Conservation (phyloP, 495 filamentous ascomycete species). For the Aspergillus steynii region DNA sequence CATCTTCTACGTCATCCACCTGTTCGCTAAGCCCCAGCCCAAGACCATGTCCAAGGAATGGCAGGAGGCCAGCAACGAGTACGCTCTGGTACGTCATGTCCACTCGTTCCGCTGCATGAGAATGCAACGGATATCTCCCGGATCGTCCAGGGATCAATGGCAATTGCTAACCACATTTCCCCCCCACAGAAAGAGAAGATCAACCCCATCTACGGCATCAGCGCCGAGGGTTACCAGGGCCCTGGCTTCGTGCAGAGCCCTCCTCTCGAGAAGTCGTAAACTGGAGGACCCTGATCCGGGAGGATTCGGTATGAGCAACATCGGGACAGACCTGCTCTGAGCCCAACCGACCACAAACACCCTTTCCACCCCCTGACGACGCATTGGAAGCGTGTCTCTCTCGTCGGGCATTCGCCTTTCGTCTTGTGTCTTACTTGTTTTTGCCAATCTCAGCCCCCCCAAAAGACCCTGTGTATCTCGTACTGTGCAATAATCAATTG, state of each 20-base stretch:
- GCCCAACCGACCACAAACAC: background rate
- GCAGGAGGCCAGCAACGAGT: slow-evolving; percentile 90
- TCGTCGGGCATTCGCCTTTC: slow-evolving; percentile 24
- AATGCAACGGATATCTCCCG: background rate
- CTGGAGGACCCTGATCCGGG: slow-evolving; percentile 23
- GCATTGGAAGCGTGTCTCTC: slow-evolving; percentile 19
- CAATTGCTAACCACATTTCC: slow-evolving; percentile 10
- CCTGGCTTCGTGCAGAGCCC: slow-evolving; percentile 79
- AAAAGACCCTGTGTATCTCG: slow-evolving; percentile 48
- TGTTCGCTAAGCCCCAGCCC: slow-evolving; percentile 67
- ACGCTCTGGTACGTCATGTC: slow-evolving; percentile 67
- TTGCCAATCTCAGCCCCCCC: slow-evolving; percentile 33
- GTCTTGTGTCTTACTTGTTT: slow-evolving; percentile 39
- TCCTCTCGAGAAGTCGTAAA: slow-evolving; percentile 45
- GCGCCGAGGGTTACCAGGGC: slow-evolving; percentile 76
- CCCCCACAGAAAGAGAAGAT: slow-evolving; percentile 70
- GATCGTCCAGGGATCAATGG: background rate
- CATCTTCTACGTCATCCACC: slow-evolving; percentile 65
- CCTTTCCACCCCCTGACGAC: background rate
- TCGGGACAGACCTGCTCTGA: slow-evolving; percentile 4
- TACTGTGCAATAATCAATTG: slow-evolving; percentile 55
- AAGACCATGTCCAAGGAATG: slow-evolving; percentile 93
- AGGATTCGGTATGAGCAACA: slow-evolving; percentile 26
- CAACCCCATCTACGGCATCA: slow-evolving; percentile 87
- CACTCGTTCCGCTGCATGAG: background rate